Base-by-base conservation (phyloP, 441 rosid species). In the Jatropha podagrica region DNA sequence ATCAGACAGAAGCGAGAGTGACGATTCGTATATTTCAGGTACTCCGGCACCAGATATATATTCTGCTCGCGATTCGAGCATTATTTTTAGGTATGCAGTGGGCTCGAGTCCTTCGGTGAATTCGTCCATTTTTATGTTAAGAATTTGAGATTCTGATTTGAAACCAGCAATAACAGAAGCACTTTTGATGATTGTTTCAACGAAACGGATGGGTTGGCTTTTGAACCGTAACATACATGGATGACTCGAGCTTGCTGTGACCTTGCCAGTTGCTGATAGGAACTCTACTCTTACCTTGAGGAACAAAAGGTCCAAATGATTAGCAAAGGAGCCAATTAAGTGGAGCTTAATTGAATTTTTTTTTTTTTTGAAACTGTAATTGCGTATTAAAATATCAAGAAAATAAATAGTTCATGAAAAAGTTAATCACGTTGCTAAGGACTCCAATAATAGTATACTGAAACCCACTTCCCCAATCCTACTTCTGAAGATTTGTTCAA, bases 1-100 rank as follows among this genome's bases (percentile, higher is more conserved):
- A 27, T 82, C 56, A 27, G 85, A 85, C 46, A 80, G 73, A 7
- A 85, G 78, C 17, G 58, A 65, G 1, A 85, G 27, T 15, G 79
- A 73, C 17, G 88, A 82, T 49, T 76, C 41, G 49, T 87, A 82
- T 11, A 85, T 76, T 68, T 87, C 84, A 40, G 83, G 86, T 32
- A 82, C 78, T 2, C 82, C 85, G 1, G 76, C 84, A 4, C 83
- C 84, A 3, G 77, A 68, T 67, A 40, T 63, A 72, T 27, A 55
- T 15, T 81, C 81, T 20, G 79, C 84, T 73, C 80, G 80, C 37
- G 74, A 82, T 68, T 81, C 82, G 0, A 85, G 64, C 9, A 64
- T 65, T 59, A 83, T 84, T 52, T 63, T 83, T 65, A 85, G 38
- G 72, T 68, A 76, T 2, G 81, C 68, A 3, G 80, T 74, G 32